These are phyloP conservation scores for Mycena vitilis DNA, from an alignment of 768 basidiomycete species.

Conservation along the genomic window DNA sequence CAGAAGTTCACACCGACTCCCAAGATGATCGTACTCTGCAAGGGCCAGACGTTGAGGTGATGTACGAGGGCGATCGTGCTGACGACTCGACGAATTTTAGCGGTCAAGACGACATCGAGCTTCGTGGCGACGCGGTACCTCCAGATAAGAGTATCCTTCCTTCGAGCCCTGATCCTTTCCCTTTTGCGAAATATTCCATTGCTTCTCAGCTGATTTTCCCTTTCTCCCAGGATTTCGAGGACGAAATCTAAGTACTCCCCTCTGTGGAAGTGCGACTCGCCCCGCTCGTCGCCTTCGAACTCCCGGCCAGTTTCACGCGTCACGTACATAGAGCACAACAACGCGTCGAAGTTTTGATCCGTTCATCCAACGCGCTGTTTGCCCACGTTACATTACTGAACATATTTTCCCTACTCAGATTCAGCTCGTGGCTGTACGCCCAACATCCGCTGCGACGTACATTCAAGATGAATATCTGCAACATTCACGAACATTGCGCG, in stretches of 20 bases:
- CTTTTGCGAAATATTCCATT: background rate
- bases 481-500: too few species aligned
- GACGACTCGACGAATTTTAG: background rate
- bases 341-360: too few species aligned
- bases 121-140: background rate
- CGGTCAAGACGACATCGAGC: background rate
- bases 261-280: background rate
- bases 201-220: background rate
- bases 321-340: too few species aligned
- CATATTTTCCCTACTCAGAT: too few species aligned
- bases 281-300: too few species aligned
- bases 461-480: too few species aligned
- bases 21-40: background rate
- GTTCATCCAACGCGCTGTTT: too few species aligned
- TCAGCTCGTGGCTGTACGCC: too few species aligned
- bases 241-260: background rate
- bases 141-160: background rate
- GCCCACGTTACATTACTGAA: too few species aligned
- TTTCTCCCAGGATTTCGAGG: background rate
- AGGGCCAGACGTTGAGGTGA: background rate
- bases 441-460: too few species aligned
- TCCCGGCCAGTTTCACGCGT: too few species aligned
- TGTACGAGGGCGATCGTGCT: background rate
- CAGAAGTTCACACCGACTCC: background rate
- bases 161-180: background rate